Conservation (phyloP, 1,284 basidiomycete genomes). For the Ceratobasidium sp. region DNA sequence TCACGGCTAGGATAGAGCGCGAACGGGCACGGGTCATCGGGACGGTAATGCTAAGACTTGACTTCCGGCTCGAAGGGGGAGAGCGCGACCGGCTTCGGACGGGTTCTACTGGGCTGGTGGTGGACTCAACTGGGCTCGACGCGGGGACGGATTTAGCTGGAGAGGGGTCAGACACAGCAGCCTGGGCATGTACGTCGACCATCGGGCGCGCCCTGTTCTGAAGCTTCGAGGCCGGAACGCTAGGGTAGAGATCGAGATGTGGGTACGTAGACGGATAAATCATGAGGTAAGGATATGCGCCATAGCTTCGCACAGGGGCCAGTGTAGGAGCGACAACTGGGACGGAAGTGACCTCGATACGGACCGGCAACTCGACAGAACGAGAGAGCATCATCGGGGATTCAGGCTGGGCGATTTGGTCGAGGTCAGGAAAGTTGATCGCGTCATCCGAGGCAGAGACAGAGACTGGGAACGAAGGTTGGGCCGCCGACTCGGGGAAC, state of each 20-base stretch:
- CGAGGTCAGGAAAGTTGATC: background rate
- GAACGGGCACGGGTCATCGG: background rate
- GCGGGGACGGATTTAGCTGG: background rate
- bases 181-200: background rate
- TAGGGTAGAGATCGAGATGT: constrained; percentile 45
- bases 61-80: constrained; percentile 7
- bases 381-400: background rate
- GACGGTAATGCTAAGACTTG: constrained; percentile 17
- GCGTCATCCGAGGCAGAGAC: background rate
- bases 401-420: background rate
- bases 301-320: constrained; percentile 18
- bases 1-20: constrained; percentile 13
- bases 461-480: constrained; percentile 2
- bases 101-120: background rate
- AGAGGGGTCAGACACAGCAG: background rate
- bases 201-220: background rate
- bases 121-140: background rate
- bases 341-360: background rate
- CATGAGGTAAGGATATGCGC: constrained; percentile 52
- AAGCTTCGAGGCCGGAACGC: background rate
- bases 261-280: constrained; percentile 53
- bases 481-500: constrained; percentile 21
- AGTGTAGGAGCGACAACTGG: background rate
- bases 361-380: background rate
- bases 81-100: background rate